Evolutionary conservation across 176 grass and related monocot genomes (phyloP).

Genomic region (Chloris gayana): DNA sequence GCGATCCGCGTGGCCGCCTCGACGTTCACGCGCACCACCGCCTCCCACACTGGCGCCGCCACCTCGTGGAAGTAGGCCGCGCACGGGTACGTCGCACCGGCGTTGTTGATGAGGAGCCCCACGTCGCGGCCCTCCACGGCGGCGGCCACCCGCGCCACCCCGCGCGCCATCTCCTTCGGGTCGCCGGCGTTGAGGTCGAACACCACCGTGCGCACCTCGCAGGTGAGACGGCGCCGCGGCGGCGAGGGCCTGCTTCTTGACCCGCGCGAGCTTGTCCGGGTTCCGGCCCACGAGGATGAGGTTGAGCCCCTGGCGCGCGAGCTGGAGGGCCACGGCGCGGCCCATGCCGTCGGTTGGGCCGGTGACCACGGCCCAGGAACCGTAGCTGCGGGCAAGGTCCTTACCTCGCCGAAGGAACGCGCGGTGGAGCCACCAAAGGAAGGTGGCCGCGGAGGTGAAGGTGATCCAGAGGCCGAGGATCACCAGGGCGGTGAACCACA

Average conservation of each 20-base stretch:
- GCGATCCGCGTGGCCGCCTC: constrained; percentile 53
- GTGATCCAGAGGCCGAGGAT: constrained; percentile 1
- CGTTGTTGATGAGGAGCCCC: constrained; percentile 65
- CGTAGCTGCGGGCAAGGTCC: constrained; percentile 30
- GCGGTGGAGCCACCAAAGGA: constrained; percentile 34
- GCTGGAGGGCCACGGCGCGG: constrained; percentile 49
- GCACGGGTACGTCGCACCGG: constrained; percentile 59
- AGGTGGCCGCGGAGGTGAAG: neutral
- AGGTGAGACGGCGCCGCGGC: neutral
- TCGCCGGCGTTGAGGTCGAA: constrained; percentile 51
- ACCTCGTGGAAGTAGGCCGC: constrained; percentile 70
- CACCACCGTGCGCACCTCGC: constrained; percentile 43
- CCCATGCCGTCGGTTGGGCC: constrained; percentile 76
- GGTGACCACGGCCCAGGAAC: constrained; percentile 65
- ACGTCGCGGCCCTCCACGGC: constrained; percentile 51
- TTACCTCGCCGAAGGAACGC: constrained; percentile 33
- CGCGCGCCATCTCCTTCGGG: constrained; percentile 12
- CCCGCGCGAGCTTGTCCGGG: constrained; percentile 53
- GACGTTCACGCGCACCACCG: constrained; percentile 60
- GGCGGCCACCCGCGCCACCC: constrained; percentile 18
- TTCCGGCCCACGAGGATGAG: constrained; percentile 68
- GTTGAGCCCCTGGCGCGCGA: constrained; percentile 46
- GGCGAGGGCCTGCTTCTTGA: constrained; percentile 9
- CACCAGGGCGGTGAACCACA: constrained; percentile 35
- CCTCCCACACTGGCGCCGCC: constrained; percentile 27